Conservation (phyloP, 2,329 filamentous ascomycete genomes). For the Incumbomyces lentus region DNA sequence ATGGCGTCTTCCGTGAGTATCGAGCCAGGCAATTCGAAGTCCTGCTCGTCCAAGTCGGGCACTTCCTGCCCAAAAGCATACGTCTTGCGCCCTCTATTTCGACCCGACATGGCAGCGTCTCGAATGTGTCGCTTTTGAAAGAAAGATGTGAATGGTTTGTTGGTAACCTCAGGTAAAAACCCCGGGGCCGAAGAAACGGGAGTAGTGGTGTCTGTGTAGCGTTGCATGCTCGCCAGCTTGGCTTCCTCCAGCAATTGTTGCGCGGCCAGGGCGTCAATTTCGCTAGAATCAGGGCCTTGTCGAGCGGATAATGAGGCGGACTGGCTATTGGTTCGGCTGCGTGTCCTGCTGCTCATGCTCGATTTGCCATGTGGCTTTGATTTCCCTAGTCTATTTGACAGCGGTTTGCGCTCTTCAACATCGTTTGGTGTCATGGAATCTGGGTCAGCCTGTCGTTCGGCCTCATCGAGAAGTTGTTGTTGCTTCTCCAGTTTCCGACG, state of each 20-base stretch:
- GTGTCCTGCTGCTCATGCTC: constrained; percentile 5
- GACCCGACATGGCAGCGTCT: constrained; percentile 64
- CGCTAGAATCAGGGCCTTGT: constrained; percentile 48
- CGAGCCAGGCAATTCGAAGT: constrained; percentile 66
- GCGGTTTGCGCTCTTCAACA: constrained; percentile 1
- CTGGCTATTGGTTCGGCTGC: constrained; percentile 3
- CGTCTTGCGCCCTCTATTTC: constrained; percentile 58
- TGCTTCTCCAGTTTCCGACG: constrained; percentile 67
- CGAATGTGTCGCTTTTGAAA: constrained; percentile 71
- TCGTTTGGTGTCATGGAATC: neutral
- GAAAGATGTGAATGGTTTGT: constrained; percentile 71
- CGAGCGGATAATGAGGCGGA: neutral
- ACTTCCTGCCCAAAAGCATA: constrained; percentile 74
- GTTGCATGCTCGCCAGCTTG: constrained; percentile 34
- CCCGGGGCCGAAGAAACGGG: constrained; percentile 19
- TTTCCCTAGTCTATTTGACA: constrained; percentile 9
- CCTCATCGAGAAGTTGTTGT: constrained; percentile 44
- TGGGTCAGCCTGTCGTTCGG: constrained; percentile 23
- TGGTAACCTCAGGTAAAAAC: constrained; percentile 25
- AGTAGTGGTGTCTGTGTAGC: constrained; percentile 8
- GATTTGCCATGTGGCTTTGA: constrained; percentile 7
- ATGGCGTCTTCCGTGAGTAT: constrained; percentile 36
- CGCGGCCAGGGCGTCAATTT: constrained; percentile 60
- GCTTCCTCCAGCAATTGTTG: constrained; percentile 68
- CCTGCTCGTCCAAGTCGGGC: constrained; percentile 58